Base-by-base conservation (phyloP, 2,329 filamentous ascomycete species). In the Lomentospora prolificans region DNA sequence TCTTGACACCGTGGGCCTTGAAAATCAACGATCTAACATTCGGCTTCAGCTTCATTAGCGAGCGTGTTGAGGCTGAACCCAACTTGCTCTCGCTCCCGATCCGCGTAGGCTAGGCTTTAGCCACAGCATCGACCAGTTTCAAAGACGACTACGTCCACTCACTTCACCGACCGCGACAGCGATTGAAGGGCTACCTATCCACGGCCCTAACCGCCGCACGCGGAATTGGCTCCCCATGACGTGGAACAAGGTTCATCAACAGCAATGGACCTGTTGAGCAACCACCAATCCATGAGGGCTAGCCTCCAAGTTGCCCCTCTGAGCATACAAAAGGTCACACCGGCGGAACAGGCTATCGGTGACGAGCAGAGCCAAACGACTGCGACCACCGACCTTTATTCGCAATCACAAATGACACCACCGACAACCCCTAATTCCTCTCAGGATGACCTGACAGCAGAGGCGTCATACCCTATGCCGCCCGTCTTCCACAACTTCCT, bases 401-500 rank as follows among this genome's bases (percentile, higher is more conserved):
- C 72, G 46, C 70, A 77, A 62, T 72, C 79, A 51, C 84, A 90
- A 61, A 86, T 91, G 71, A 91, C 87, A 51, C 88, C 89, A 27
- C 88, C 89, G 44, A 75, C 85, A 59, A 91, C 88, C 7, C 89
- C 88, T 17, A 84, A 85, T 69, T 79, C 78, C 64, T 84, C 82
- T 24, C 78, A 79, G 65, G 85, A 89, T 66, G 74, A 79, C 60
- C 75, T 80, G 41, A 65, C 64, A 56, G 65, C 69, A 12, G 66
- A 70, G 62, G 63, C 72, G 62, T 64, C 71, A n/a, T 36, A 51
- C 25, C 56, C 27, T 8, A 70, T 77, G 5, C 76, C 82, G 60
- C 81, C 86, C 2, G 77, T 90, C 57, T 96, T 96, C 67, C 88
- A 95, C 77, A 95, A 94, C 75, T 99, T 96, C 66, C 77, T 99